Evolutionary conservation across 2,329 filamentous ascomycete genomes (phyloP), one percentile per base, ranked within the genome.

Genomic region (Hymenoscyphus linearis): DNA sequence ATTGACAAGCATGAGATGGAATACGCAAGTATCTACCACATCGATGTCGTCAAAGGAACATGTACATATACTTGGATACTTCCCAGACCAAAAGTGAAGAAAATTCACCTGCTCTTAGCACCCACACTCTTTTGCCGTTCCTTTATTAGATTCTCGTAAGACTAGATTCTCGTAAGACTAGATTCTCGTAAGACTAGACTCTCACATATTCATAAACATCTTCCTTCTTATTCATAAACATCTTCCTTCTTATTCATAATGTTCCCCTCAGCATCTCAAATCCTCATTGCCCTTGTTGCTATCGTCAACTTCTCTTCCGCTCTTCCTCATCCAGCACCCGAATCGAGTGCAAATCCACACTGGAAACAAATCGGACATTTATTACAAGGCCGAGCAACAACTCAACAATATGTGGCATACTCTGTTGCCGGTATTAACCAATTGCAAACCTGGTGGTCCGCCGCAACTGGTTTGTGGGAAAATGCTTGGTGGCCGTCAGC

Each of bases 401-500:
- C 57, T 18, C 52, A 56, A 22, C 61, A 68, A 16, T 71, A 70
- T 61, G 60, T 68, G 7, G 60, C 63, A 16, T 68, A 70, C 36
- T 67, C 65, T 3, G 62, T 65, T 18, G 66, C 71, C 2, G 77
- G 76, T 1, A 71, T 79, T 1, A 69, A 74, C 44, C 72, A 79
- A 14, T 76, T 89, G 4, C 84, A 88, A 66, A 72, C 70, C 18
- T 89, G 83, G 80, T 90, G 89, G 71, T 80, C 86, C 68, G 64
- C 74, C 1, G 68, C 71, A 1, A 84, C 79, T 0, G 88, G 88
- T 2, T 76, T 89, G 7, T 91, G 85, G 85, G 75, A 82, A 58
- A 79, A 80, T 0, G 27, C 37, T 4, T 91, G 89, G 89, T 91
- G 89, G 88, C 88, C 89, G 68, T 81, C 81, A 57, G 89, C 83